These are phyloP conservation scores for Aspergillus hortae DNA, from an alignment of 2,329 filamentous ascomycete species.

Conservation along the genomic window DNA sequence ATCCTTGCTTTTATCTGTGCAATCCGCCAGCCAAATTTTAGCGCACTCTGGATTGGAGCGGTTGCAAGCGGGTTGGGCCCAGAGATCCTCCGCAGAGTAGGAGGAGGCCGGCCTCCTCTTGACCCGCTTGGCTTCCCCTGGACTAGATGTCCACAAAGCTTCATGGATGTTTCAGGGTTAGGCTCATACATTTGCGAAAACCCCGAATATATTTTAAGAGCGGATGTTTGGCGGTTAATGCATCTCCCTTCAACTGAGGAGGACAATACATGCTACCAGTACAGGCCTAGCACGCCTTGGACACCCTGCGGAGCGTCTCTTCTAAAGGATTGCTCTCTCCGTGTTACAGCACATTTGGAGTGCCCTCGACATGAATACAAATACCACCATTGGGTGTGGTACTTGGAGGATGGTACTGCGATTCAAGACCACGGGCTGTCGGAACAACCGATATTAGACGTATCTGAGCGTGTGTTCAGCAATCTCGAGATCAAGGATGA, in stretches of 20 bases:
- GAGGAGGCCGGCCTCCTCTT: too few relatives aligned
- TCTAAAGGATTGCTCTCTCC: constrained; percentile 8
- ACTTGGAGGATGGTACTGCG: constrained; percentile 2
- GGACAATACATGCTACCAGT: constrained; percentile 4
- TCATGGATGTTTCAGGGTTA: background rate
- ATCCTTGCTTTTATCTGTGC: too few relatives aligned
- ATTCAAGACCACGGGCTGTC: background rate
- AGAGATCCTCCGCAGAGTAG: too few relatives aligned
- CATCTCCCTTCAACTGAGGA: constrained; percentile 8
- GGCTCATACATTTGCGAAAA: constrained; percentile 8
- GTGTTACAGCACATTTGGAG: constrained; percentile 6
- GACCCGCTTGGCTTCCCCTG: too few relatives aligned
- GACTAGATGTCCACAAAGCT: too few relatives aligned
- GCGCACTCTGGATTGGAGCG: too few relatives aligned
- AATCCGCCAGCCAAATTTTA: too few relatives aligned
- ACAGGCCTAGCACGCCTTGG: constrained; percentile 2
- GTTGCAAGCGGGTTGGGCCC: too few relatives aligned
- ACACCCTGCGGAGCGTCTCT: background rate
- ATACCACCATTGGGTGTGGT: constrained; percentile 11
- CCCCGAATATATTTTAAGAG: constrained; percentile 1
- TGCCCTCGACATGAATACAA: constrained; percentile 11
- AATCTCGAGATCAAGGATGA: background rate
- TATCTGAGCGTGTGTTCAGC: background rate
- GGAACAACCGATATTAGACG: too few relatives aligned
- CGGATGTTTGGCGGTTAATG: constrained; percentile 13